Conservation (phyloP, 2,329 filamentous ascomycete genomes). For the Karstenula rhodostoma region DNA sequence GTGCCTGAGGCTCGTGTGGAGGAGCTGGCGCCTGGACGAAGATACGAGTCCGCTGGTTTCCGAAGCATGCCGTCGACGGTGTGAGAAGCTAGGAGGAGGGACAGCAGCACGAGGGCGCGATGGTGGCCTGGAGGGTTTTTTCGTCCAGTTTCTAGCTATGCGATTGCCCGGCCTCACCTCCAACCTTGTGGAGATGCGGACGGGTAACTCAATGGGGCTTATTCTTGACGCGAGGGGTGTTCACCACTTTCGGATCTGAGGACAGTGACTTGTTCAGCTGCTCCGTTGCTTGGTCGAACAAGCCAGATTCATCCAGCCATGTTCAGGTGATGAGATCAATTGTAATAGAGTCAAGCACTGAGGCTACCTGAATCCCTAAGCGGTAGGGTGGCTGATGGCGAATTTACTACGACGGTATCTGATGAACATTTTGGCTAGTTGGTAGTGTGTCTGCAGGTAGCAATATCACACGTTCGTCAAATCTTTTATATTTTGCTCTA, state of each 20-base stretch:
- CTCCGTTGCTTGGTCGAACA: slow-evolving; percentile 71
- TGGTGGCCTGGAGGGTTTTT: slow-evolving; percentile 63
- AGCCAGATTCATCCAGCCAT: slow-evolving; percentile 63
- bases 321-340: slow-evolving; percentile 85
- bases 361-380: slow-evolving; percentile 63
- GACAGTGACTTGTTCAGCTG: slow-evolving; percentile 43
- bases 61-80: slow-evolving; percentile 35
- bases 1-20: slow-evolving; percentile 39
- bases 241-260: slow-evolving; percentile 54
- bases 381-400: slow-evolving; percentile 53
- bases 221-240: slow-evolving; percentile 99
- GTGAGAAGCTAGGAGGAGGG: slow-evolving; percentile 43
- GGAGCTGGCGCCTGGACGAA: slow-evolving; percentile 72
- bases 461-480: background rate
- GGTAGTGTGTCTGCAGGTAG: slow-evolving; percentile 20
- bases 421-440: slow-evolving; percentile 50
- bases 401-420: slow-evolving; percentile 58
- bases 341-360: slow-evolving; percentile 99
- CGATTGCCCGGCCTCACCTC: slow-evolving; percentile 74
- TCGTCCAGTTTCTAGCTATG: slow-evolving; percentile 98
- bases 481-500: slow-evolving; percentile 6
- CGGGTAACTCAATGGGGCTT: slow-evolving; percentile 99
- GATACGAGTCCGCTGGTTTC: slow-evolving; percentile 82
- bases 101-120: slow-evolving; percentile 24
- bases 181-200: slow-evolving; percentile 46